Evolutionary conservation across 78 protist genomes (phyloP), one percentile per base, ranked within the genome.

Genomic region (Capsaspora owczarzaki): DNA sequence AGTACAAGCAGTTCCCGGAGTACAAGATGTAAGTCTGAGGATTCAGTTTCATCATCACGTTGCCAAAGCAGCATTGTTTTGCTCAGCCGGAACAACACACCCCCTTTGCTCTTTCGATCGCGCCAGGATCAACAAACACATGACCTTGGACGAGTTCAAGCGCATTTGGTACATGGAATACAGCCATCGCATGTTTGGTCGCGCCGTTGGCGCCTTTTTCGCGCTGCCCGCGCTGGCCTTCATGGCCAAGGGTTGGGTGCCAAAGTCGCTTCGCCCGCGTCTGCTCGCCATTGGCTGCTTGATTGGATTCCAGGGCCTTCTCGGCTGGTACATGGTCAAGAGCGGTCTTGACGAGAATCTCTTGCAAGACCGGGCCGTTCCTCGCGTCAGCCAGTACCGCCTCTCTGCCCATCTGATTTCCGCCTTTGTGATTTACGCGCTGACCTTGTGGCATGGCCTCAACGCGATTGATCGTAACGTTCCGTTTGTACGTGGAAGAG

Each of bases 251-350:
- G 63, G 31, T 19, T 53, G 63, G 63, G 14, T 53, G n/a, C n/a
- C n/a, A n/a, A 53, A 23, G 63, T 2, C 33, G 33, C 71, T 27
- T 41, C 20, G 41, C 41, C 40, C 71, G 71, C 42, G 61, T 8
- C 8, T 74, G 0, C 31, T 75, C 8, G 63, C 23, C 0, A 42
- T 77, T 1, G 66, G 56, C 6, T 0, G 29, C 19, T 47, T 81
- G n/a, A 33, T 82, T n/a, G 76, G 69, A 19, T 56, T 60, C 27
- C 81, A 82, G 80, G 98, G 98, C 25, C 81, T 87, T 20, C 16
- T 95, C 10, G 98, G 98, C 3, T 95, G 98, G 98, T 88, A 82
- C 84, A 95, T 95, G 98, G 98, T 95, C 38, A 88, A 83, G 85
- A 63, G 85, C 6, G 98, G 98, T 14, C 88, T 95, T 25, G 87